Conservation (phyloP, 148 eudicot genomes). For the Chenopodium quinoa region DNA sequence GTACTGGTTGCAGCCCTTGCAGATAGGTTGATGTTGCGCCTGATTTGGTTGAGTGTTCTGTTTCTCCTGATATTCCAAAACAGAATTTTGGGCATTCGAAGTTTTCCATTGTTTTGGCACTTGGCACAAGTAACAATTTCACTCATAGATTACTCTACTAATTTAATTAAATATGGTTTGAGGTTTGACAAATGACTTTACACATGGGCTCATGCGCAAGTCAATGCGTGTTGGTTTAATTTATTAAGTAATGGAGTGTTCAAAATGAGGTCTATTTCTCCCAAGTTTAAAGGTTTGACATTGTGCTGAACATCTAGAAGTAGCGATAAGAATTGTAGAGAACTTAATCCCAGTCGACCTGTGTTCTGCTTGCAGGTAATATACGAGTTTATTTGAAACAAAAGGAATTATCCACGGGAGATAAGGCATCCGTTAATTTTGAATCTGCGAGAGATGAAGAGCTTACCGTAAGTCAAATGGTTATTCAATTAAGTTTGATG, state of each 20-base stretch:
- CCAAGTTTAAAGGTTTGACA: too few relatives aligned
- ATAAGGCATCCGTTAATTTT: too few relatives aligned
- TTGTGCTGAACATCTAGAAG: neutral
- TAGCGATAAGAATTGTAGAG: neutral
- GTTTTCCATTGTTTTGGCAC: too few relatives aligned
- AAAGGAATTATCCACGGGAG: too few relatives aligned
- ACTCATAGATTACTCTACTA: too few relatives aligned
- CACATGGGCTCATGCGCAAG: conserved; percentile 85
- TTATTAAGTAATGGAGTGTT: too few relatives aligned
- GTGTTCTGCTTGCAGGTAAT: conserved; percentile 56
- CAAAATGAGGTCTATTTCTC: conserved; percentile 56
- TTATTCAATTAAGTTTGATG: conserved; percentile 65
- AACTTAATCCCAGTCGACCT: neutral
- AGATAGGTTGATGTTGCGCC: conserved; percentile 63
- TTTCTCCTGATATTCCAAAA: conserved; percentile 55
- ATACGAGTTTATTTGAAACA: conserved; percentile 64
- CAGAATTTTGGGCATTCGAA: conserved; percentile 25
- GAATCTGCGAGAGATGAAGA: too few relatives aligned
- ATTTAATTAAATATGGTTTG: too few relatives aligned
- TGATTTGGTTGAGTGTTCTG: conserved; percentile 62
- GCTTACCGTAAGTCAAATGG: too few relatives aligned
- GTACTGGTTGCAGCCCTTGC: neutral
- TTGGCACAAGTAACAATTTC: too few relatives aligned
- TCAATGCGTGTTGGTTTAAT: conserved; percentile 22
- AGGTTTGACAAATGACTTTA: too few relatives aligned